A percentile compares a stretch with the other conserved stretches of the same genome.
Evolutionary conservation across 2,329 filamentous ascomycete species (phyloP).

Genomic region (Colletotrichum viniferum): DNA sequence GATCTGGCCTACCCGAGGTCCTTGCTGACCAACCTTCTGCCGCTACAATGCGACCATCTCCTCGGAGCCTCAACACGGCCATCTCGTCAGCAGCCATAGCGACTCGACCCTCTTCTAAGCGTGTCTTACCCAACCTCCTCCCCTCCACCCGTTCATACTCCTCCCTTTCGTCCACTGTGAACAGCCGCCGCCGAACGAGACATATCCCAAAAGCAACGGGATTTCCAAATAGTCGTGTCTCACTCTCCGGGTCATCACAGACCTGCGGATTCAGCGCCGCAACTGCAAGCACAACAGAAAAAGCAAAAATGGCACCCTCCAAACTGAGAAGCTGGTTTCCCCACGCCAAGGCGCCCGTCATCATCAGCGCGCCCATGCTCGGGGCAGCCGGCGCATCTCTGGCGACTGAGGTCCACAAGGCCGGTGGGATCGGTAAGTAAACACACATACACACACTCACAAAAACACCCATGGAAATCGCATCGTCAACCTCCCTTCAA

Average conservation of each 20-base stretch:
- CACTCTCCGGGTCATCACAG: neutral
- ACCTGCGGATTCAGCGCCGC: neutral
- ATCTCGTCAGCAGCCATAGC: neutral
- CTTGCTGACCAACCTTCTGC: neutral
- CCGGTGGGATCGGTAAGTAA: conserved; percentile 38
- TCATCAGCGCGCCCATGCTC: conserved; percentile 41
- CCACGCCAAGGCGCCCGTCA: conserved; percentile 13
- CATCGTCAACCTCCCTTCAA: neutral
- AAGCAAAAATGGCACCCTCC: conserved; percentile 9
- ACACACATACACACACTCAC: neutral
- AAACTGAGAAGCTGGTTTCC: conserved; percentile 14
- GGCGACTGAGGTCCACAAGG: conserved; percentile 40
- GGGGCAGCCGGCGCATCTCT: conserved; percentile 35
- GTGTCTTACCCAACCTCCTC: neutral
- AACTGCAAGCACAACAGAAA: neutral
- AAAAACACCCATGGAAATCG: neutral
- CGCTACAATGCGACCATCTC: neutral
- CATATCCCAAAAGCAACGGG: neutral
- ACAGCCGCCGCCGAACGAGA: neutral
- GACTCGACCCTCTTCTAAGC: neutral
- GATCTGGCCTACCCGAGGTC: neutral
- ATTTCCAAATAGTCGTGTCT: conserved; percentile 1
- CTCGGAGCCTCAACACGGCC: neutral
- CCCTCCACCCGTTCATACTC: neutral
- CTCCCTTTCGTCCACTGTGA: neutral